A percentile compares a stretch with the other conserved stretches of the same genome.
Evolutionary conservation across 148 eudicot genomes (phyloP).

Genomic region (Rhododendron henanense): DNA sequence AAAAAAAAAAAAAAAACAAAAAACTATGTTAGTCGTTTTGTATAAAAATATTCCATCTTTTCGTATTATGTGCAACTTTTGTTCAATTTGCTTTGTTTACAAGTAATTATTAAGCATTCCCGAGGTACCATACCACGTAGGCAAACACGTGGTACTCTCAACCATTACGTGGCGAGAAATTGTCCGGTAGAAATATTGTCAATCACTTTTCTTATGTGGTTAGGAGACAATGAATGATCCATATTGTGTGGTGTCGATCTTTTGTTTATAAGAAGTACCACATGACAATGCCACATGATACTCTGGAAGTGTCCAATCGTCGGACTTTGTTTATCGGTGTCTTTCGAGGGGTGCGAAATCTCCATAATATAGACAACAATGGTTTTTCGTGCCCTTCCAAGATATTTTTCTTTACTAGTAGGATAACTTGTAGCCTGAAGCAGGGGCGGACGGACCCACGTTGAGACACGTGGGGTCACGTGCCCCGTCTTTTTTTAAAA

Average conservation of each 20-base stretch:
- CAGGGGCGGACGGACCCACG: too few species aligned
- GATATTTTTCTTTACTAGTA: background rate
- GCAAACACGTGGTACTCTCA: background rate
- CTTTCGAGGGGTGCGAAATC: background rate
- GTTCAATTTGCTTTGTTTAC: background rate
- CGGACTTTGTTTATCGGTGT: background rate
- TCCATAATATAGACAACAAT: background rate
- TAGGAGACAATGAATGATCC: too few species aligned
- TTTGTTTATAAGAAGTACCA: too few species aligned
- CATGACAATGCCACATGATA: too few species aligned
- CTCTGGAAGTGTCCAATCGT: too few species aligned
- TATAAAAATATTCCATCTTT: constrained; percentile 2
- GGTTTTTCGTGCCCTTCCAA: background rate
- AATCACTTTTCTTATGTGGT: background rate
- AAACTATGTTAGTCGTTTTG: background rate
- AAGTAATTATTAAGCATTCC: background rate
- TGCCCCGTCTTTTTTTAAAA: too few species aligned
- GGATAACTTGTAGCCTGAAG: background rate
- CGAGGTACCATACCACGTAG: background rate
- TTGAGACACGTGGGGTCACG: too few species aligned
- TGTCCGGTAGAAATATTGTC: background rate
- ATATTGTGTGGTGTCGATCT: too few species aligned
- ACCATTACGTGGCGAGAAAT: too few species aligned
- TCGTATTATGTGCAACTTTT: background rate
- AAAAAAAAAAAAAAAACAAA: too few species aligned